Conservation (phyloP, 108 stramenopile species). For the Nannochloropsis gaditana region DNA sequence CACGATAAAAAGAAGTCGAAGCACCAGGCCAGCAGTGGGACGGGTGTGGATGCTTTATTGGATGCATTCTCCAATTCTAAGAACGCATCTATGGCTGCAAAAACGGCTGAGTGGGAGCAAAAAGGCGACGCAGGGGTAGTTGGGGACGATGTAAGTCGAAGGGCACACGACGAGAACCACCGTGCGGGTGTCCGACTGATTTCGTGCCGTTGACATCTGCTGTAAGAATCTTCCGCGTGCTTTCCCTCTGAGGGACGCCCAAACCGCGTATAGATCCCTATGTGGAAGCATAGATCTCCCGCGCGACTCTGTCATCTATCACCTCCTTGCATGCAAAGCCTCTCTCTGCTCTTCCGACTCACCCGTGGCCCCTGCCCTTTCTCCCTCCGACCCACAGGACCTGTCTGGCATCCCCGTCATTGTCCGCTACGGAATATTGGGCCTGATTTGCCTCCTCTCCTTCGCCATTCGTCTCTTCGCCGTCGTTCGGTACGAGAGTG, state of each 20-base stretch:
- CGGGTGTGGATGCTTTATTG: neutral
- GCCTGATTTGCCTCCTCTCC: slow-evolving; percentile 53
- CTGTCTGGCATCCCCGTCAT: slow-evolving; percentile 47
- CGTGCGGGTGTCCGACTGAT: too few relatives aligned
- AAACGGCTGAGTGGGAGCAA: neutral
- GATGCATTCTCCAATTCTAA: neutral
- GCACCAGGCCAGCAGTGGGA: neutral
- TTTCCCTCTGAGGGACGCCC: too few relatives aligned
- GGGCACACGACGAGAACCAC: neutral
- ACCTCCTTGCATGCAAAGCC: too few relatives aligned
- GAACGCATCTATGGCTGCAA: neutral
- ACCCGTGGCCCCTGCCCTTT: neutral
- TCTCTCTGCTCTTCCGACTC: neutral
- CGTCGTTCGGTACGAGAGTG: slow-evolving; percentile 69
- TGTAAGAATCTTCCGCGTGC: too few relatives aligned
- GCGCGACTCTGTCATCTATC: too few relatives aligned
- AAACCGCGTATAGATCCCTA: too few relatives aligned
- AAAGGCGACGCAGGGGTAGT: slow-evolving; percentile 1
- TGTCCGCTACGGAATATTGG: slow-evolving; percentile 52
- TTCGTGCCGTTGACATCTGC: too few relatives aligned
- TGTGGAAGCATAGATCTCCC: too few relatives aligned
- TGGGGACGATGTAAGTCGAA: neutral
- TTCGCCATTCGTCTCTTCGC: slow-evolving; percentile 58
- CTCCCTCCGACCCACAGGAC: slow-evolving; percentile 26
- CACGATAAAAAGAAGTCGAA: neutral